Conservation (phyloP, 1,284 basidiomycete species). For the Coriolopsis trogii region DNA sequence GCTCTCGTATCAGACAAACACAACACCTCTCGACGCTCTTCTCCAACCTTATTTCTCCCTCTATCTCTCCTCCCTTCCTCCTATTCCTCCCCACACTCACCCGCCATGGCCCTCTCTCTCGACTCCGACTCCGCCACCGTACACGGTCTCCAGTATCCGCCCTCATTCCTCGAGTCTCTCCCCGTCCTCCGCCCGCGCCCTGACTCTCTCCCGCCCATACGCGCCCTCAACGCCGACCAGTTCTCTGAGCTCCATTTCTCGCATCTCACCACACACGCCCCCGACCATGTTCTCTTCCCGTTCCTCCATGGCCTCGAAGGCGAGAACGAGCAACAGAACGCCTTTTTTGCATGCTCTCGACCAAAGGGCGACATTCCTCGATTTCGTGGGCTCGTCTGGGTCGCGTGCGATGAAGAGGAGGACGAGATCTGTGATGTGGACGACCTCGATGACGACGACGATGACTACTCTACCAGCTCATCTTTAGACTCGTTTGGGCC, state of each 20-base stretch:
- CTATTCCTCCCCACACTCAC: not conserved
- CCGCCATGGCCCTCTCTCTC: conserved; percentile 15
- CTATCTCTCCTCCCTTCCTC: conserved; percentile 6
- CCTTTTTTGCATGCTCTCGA: conserved; percentile 63
- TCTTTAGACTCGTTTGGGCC: conserved; percentile 36
- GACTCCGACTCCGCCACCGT: conserved; percentile 14
- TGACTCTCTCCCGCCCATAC: conserved; percentile 44
- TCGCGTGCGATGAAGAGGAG: conserved; percentile 46
- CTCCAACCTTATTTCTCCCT: conserved; percentile 16
- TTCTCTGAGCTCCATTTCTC: conserved; percentile 65
- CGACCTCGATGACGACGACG: conserved; percentile 36
- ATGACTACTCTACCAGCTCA: conserved; percentile 35
- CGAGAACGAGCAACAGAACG: conserved; percentile 73
- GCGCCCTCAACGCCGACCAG: conserved; percentile 54
- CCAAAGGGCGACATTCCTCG: conserved; percentile 35
- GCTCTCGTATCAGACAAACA: conserved; percentile 7
- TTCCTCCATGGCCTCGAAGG: conserved; percentile 85
- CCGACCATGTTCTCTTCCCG: conserved; percentile 80
- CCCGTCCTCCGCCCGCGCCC: conserved; percentile 42
- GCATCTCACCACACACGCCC: conserved; percentile 69
- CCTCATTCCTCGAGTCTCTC: conserved; percentile 41
- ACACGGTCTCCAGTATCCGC: conserved; percentile 50
- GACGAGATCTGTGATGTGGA: conserved; percentile 39
- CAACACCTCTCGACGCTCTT: conserved; percentile 10
- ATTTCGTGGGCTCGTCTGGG: conserved; percentile 73